These are phyloP conservation scores for Cladosporium sp. DNA, from an alignment of 2,329 filamentous ascomycete species.

Conservation along the genomic window DNA sequence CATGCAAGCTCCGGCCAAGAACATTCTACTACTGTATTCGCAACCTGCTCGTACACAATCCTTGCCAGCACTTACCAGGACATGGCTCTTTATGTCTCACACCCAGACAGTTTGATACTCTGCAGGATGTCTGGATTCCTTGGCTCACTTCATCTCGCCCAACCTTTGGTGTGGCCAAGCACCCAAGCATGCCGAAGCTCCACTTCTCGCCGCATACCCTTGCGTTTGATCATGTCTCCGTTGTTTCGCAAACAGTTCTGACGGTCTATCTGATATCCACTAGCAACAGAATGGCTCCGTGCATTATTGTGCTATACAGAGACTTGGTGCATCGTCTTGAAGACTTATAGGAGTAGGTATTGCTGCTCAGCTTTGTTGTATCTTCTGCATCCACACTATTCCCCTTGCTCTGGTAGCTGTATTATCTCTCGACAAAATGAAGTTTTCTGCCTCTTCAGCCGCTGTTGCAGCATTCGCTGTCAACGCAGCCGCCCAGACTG, in stretches of 20 bases:
- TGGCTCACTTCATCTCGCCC: not conserved
- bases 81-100: not conserved
- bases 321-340: not conserved
- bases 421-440: conserved; percentile 28
- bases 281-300: not conserved
- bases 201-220: conserved; percentile 3
- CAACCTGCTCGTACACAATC: not conserved
- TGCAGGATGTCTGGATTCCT: not conserved
- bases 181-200: conserved; percentile 12
- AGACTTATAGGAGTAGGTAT: not conserved
- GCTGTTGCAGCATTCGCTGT: conserved; percentile 28
- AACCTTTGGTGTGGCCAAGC: not conserved
- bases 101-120: not conserved
- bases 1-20: not conserved
- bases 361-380: not conserved
- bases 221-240: not conserved
- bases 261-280: not conserved
- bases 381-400: not conserved
- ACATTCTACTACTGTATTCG: not conserved
- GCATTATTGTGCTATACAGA: no score
- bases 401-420: not conserved
- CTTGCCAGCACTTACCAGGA: not conserved
- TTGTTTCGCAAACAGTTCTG: not conserved
- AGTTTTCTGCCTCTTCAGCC: conserved; percentile 27
- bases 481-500: conserved; percentile 31